Base-by-base conservation (phyloP, 345 rosid species). In the Brassica rapa region DNA sequence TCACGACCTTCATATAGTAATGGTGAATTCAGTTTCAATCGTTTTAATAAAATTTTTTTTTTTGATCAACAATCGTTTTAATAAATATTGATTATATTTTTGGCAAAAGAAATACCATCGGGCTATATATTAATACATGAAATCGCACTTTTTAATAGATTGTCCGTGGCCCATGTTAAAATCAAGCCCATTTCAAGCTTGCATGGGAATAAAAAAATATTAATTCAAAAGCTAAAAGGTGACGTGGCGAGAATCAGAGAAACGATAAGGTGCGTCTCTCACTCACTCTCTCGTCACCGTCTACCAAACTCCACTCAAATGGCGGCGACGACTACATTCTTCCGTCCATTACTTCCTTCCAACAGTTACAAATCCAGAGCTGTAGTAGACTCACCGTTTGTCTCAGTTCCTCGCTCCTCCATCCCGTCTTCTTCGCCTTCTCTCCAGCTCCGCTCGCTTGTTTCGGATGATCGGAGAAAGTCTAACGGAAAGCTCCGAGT, bases 401-500 rank as follows among this genome's bases (percentile, higher is more conserved):
- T 2, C 60, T 16, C 60, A 53, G 4, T 53, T 16, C 59, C 59
- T 51, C 56, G 7, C 15, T 5, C 2, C 55, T 46, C n/a, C 3
- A 11, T 41, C 16, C 21, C 57, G 21, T 35, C 11, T 41, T 41
- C 49, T 10, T 41, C 49, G 4, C 16, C 60, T 10, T 53, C 24
- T 53, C 60, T 53, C 60, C 60, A 53, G 3, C 16, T 16, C 4
- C 10, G 24, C 60, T 53, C 60, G 4, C 60, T 53, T 53, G 60
- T 53, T 53, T 53, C 24, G 24, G 19, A 49, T 39, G 4, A 27
- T 60, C 78, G 8, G 37, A 79, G 74, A 14, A 51, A 75, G 14
- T 35, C 59, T 2, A 57, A 39, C 57, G 71, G 33, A 55, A 70
- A 61, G 0, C 30, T 70, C 55, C 57, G 82, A 73, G 37, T 27